Percentiles rank a stretch among this genome's conserved stretches.
Conservation (phyloP, 768 basidiomycete species). For the Boletus rubescentipes region DNA sequence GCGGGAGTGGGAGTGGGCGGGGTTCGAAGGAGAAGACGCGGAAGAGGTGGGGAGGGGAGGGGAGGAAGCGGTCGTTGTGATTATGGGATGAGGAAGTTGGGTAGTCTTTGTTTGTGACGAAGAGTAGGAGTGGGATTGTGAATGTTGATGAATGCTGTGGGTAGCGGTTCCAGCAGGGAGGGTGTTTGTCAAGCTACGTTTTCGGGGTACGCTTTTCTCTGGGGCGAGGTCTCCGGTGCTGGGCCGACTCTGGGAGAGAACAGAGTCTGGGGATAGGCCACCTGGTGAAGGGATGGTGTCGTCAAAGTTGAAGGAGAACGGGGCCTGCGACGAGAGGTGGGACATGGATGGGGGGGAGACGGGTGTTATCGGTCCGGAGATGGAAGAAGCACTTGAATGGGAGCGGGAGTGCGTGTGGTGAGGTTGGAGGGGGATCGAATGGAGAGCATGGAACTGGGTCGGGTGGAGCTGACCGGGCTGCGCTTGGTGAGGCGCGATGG, state of each 20-base stretch:
- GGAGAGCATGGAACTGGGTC: slow-evolving; percentile 54
- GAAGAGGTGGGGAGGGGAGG: slow-evolving; percentile 27
- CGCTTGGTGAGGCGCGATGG: slow-evolving; percentile 49
- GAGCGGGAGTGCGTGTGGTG: slow-evolving; percentile 24
- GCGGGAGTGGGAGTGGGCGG: slow-evolving; percentile 20
- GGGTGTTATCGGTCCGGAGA: slow-evolving; percentile 54
- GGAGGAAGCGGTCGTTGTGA: slow-evolving; percentile 32
- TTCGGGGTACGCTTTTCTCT: slow-evolving; percentile 58
- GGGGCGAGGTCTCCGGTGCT: slow-evolving; percentile 40
- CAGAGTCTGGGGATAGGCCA: slow-evolving; percentile 29
- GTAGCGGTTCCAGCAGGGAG: slow-evolving; percentile 27
- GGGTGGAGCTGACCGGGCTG: slow-evolving; percentile 53
- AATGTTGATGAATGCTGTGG: slow-evolving; percentile 26
- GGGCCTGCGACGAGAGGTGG: slow-evolving; percentile 43
- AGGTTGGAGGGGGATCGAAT: slow-evolving; percentile 34
- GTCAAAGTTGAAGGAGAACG: slow-evolving; percentile 54
- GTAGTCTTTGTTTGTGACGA: slow-evolving; percentile 11
- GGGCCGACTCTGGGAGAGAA: slow-evolving; percentile 35
- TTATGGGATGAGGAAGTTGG: slow-evolving; percentile 29
- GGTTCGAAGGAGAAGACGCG: slow-evolving; percentile 24
- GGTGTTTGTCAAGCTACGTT: slow-evolving; percentile 59
- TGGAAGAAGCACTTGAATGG: slow-evolving; percentile 26
- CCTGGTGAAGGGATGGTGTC: slow-evolving; percentile 28
- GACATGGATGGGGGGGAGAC: slow-evolving; percentile 49
- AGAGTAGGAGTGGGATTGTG: slow-evolving; percentile 28